Evolutionary conservation across 352 stramenopile genomes (phyloP).

Genomic region (Phytophthora quininea): DNA sequence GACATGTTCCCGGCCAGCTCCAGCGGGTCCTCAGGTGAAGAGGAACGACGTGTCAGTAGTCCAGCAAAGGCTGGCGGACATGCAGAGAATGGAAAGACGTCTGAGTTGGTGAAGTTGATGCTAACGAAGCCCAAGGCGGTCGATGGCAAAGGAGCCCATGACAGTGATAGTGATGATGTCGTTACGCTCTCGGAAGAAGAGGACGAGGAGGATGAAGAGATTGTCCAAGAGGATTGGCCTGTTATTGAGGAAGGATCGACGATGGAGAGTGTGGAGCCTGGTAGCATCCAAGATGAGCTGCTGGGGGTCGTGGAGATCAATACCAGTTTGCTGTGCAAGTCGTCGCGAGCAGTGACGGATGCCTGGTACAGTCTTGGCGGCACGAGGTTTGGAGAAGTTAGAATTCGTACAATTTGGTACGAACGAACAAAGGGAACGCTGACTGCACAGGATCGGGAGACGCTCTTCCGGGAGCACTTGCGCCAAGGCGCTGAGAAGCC

Average conservation of each 20-base stretch:
- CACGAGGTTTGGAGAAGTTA: slow-evolving; percentile 62
- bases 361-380: slow-evolving; percentile 63
- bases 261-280: not conserved
- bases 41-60: slow-evolving; percentile 10
- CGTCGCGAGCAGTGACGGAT: slow-evolving; percentile 49
- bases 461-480: slow-evolving; percentile 48
- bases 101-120: slow-evolving; percentile 7
- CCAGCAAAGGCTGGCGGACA: not conserved
- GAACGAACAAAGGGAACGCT: slow-evolving; percentile 23
- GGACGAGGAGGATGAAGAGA: slow-evolving; percentile 36
- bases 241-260: slow-evolving; percentile 18
- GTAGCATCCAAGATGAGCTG: slow-evolving; percentile 43
- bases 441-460: slow-evolving; percentile 32
- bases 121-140: slow-evolving; percentile 16
- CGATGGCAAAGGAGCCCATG: slow-evolving; percentile 26
- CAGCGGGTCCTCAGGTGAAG: slow-evolving; percentile 10
- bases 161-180: slow-evolving; percentile 59
- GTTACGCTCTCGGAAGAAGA: slow-evolving; percentile 56
- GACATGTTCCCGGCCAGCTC: slow-evolving; percentile 75
- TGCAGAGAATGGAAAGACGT: slow-evolving; percentile 3
- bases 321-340: slow-evolving; percentile 40
- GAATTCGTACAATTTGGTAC: slow-evolving; percentile 64
- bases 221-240: slow-evolving; percentile 23
- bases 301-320: slow-evolving; percentile 65
- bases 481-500: slow-evolving; percentile 24